phyloP scores from a whole-genome alignment of 228 moss, liverwort and hornwort genomes.

The Sphagnum magellanicum region DNA sequence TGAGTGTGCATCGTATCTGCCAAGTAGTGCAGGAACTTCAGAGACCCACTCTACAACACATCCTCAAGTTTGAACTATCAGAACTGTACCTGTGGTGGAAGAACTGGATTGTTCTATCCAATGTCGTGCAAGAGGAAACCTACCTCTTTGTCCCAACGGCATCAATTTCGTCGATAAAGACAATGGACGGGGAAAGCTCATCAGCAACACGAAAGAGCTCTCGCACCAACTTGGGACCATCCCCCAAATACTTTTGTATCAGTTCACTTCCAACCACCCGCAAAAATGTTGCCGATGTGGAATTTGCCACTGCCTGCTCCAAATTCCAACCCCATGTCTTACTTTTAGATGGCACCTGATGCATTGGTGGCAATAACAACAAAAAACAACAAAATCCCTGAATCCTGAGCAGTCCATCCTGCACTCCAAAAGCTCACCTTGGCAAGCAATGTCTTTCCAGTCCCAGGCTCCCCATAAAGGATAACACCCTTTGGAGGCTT shows the following conservation, averaged over 20 bases:
- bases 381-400: background rate
- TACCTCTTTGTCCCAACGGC: slow-evolving; percentile 86
- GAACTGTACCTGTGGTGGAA: too few species aligned
- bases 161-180: slow-evolving; percentile 98
- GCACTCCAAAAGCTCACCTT: slow-evolving; percentile 34
- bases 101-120: background rate
- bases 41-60: too few species aligned
- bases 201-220: slow-evolving; percentile 97
- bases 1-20: slow-evolving; percentile 91
- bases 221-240: slow-evolving; percentile 93
- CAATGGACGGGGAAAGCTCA: slow-evolving; percentile 91
- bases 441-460: slow-evolving; percentile 94
- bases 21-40: background rate
- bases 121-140: background rate
- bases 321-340: background rate
- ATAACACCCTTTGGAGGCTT: slow-evolving; percentile 98
- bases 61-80: too few species aligned
- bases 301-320: slow-evolving; percentile 89
- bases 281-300: slow-evolving; percentile 94
- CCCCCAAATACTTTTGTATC: slow-evolving; percentile 96
- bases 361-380: background rate
- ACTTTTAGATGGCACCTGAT: background rate
- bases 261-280: slow-evolving; percentile 99
- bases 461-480: slow-evolving; percentile 94
- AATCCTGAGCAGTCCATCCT: background rate